A percentile compares a stretch with the other conserved stretches of the same genome.
These are phyloP conservation scores for Chloris gayana DNA, from an alignment of 176 grass and related monocot species.

Conservation along the genomic window DNA sequence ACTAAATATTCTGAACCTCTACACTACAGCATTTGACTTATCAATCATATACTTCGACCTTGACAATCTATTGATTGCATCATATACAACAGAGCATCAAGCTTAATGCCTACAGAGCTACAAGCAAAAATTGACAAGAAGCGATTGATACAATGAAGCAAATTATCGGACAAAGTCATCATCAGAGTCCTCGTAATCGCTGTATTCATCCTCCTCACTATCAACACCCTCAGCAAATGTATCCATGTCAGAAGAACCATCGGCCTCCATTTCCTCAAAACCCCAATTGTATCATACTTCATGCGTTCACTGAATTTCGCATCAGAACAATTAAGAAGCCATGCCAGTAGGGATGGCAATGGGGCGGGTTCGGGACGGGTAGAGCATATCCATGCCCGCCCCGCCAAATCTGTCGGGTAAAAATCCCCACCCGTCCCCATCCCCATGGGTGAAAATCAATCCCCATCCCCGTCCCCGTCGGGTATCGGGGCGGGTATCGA, in stretches of 20 bases:
- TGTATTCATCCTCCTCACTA: conserved; percentile 45
- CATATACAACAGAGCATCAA: conserved; percentile 51
- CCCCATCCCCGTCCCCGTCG: too few species aligned
- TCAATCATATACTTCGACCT: conserved; percentile 33
- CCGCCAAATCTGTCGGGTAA: too few species aligned
- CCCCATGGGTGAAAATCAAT: too few species aligned
- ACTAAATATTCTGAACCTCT: conserved; percentile 34
- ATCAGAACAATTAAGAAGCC: conserved; percentile 77
- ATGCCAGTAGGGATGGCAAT: too few species aligned
- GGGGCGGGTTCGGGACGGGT: too few species aligned
- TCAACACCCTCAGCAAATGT: conserved; percentile 21
- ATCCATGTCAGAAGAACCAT: conserved; percentile 50
- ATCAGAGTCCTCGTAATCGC: conserved; percentile 50
- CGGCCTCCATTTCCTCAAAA: conserved; percentile 76
- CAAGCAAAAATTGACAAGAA: conserved; percentile 25
- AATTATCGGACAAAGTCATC: conserved; percentile 36
- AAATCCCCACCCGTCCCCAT: too few species aligned
- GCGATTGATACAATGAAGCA: conserved; percentile 13
- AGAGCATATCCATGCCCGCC: too few species aligned
- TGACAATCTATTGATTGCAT: conserved; percentile 30
- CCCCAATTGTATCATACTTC: conserved; percentile 77
- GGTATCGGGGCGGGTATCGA: too few species aligned
- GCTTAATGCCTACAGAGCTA: conserved; percentile 32
- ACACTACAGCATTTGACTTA: conserved; percentile 36
- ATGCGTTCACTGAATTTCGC: conserved; percentile 68